These are phyloP conservation scores for Colletotrichum limetticola DNA, from an alignment of 2,329 filamentous ascomycete genomes.

Conservation along the genomic window DNA sequence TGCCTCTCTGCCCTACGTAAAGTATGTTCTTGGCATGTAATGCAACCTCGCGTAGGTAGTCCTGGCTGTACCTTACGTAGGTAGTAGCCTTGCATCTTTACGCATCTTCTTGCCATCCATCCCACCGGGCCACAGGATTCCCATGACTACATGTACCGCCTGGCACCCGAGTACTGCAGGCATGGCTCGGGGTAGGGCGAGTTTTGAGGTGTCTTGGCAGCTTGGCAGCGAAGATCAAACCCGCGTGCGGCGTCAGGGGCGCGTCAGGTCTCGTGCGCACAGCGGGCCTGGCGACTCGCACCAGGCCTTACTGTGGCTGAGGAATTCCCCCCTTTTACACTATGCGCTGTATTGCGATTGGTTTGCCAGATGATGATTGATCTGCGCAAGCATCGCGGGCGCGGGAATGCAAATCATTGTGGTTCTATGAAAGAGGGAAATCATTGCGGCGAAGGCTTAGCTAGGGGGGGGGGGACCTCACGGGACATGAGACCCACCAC, in stretches of 20 bases:
- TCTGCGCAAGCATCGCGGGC: conserved; percentile 24
- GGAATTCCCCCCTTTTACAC: background rate
- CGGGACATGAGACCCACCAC: background rate
- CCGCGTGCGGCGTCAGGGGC: conserved; percentile 27
- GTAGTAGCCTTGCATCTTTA: background rate
- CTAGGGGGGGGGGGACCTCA: background rate
- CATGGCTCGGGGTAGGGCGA: background rate
- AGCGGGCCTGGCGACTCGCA: background rate
- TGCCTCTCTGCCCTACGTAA: background rate
- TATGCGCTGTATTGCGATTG: conserved; percentile 8
- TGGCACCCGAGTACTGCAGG: background rate
- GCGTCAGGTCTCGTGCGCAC: conserved; percentile 10
- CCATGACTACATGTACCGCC: too few relatives aligned
- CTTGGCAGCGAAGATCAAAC: conserved; percentile 33
- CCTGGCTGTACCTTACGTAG: background rate
- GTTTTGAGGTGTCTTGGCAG: conserved; percentile 16
- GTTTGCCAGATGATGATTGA: conserved; percentile 11
- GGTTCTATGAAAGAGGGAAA: background rate
- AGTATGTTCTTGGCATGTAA: background rate
- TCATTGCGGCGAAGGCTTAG: background rate
- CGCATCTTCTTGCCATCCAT: background rate
- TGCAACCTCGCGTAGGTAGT: conserved; percentile 1
- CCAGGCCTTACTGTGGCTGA: background rate
- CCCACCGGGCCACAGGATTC: background rate
- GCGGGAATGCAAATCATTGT: conserved; percentile 27